Evolutionary conservation across 1,284 basidiomycete genomes (phyloP), one percentile per base, ranked within the genome.

Genomic region (Pseudozyma pruni): DNA sequence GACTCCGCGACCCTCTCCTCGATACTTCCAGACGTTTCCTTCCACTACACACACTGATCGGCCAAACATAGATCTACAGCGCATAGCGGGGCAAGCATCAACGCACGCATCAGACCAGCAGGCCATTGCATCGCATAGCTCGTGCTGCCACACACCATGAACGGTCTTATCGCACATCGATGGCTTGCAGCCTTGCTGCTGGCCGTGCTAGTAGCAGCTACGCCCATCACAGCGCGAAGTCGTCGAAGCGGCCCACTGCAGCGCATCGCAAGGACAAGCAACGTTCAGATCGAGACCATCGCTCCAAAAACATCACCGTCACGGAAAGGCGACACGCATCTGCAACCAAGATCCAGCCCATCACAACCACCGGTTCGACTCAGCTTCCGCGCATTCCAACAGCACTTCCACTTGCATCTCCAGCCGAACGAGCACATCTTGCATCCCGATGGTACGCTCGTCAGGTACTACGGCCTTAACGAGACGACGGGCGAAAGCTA

Each of bases 381-480:
- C 29, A 70, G 59, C 60, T 66, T 79, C 38, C 67, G 75, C 19
- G 75, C 74, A 17, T 79, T 78, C 44, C 50, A 64, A 40, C 75
- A 79, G 46, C 43, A 57, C 32, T 79, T 77, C 47, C 45, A 73
- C 44, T 44, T 79, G 20, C 77, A 79, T 29, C 62, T 79, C 9
- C 51, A 70, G 40, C 77, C 77, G 5, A 77, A 77, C 41, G 17
- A 72, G 17, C 45, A 78, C 29, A 59, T 79, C 13, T 42, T 79
- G 33, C 74, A 75, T 59, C 75, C 75, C 20, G 68, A 77, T 4
- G 77, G 76, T 22, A 73, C 75, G 23, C 32, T 39, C 3, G 69
- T 78, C 41, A 61, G 53, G 23, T 73, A 73, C 50, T 52, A 64
- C 29, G 61, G 17, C 29, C 33, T 48, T 33, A 67, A 76, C 46